Percentiles rank a stretch among this genome's conserved stretches.
phyloP scores from a whole-genome alignment of 306 rosid species.

The Cucurbita maxima region DNA sequence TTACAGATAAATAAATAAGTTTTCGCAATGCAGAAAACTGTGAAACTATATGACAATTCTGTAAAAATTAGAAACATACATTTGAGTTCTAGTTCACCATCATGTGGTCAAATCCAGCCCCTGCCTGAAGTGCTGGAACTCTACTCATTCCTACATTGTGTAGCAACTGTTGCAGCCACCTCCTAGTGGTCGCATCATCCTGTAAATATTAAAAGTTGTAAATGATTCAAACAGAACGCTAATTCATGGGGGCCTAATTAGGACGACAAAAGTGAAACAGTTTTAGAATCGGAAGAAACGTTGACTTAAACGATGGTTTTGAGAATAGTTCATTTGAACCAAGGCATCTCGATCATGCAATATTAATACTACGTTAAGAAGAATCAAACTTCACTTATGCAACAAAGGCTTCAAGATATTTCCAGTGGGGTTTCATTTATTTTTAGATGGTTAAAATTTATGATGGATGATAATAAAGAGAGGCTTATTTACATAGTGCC shows the following conservation, averaged over 20 bases:
- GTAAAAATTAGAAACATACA: neutral
- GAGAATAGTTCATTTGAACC: neutral
- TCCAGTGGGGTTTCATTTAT: too few relatives aligned
- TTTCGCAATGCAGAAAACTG: neutral
- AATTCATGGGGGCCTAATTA: neutral
- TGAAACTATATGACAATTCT: neutral
- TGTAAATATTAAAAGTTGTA: constrained; percentile 9
- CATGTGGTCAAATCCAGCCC: constrained; percentile 45
- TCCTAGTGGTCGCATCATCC: constrained; percentile 71
- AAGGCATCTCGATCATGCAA: too few relatives aligned
- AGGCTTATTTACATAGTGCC: too few relatives aligned
- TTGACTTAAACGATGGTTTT: neutral
- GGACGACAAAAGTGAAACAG: neutral
- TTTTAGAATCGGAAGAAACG: neutral
- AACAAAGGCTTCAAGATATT: too few relatives aligned
- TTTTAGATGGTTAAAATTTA: too few relatives aligned
- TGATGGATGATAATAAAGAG: too few relatives aligned
- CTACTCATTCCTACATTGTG: constrained; percentile 37
- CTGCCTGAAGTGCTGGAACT: constrained; percentile 31
- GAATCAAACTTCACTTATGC: too few relatives aligned
- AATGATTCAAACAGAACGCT: neutral
- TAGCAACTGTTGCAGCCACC: constrained; percentile 59
- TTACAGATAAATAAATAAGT: neutral
- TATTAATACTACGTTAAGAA: too few relatives aligned
- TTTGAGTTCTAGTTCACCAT: constrained; percentile 15